Base-by-base conservation (phyloP, 2,329 filamentous ascomycete genomes). In the Tolypocladium cylindrosporum region DNA sequence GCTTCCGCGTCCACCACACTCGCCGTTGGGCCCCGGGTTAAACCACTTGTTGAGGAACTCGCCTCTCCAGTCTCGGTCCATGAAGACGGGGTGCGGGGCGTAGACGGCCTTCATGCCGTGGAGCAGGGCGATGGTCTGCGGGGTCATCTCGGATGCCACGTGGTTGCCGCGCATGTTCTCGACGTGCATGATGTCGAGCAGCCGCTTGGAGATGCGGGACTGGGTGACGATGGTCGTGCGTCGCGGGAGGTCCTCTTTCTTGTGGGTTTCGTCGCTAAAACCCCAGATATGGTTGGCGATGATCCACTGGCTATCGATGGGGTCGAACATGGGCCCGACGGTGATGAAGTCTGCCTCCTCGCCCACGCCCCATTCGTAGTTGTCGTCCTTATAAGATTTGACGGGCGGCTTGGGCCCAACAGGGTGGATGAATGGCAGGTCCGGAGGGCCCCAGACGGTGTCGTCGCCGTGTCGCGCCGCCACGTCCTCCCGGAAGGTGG, bases 71-170 rank as follows among this genome's bases (percentile, higher is more conserved):
- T 87, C 81, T 60, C 88, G 83, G 71, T 93, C 89, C 66, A 91
- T 89, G 71, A 86, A 92, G 53, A 92, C 83, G 1, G 89, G 89
- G 70, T 92, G 89, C 13, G 89, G 89, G 13, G 85, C 88, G 66
- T 87, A 90, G 4, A 91, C 86, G 5, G 87, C 85, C 73, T 93
- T 93, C 54, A 92, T 77, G 7, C 90, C 89, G 68, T 94, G 88
- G 61, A 91, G 82, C 21, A 93, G 78, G 0, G 88, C 84, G 34
- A 87, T 82, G 0, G 87, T 87, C 57, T 88, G 85, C 0, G 88
- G 84, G 60, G 86, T 88, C 88, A 93, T 91, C 69, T 93, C 89
- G 0, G 88, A 89, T 59, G 87, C 88, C 65, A 92, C 85, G 67
- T 91, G 88, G 65, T 88, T 87, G 61, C 88, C 87, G 16, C 82